Base-by-base conservation (phyloP, 169 alveolate species). In the Cryptosporidium xiaoi region DNA sequence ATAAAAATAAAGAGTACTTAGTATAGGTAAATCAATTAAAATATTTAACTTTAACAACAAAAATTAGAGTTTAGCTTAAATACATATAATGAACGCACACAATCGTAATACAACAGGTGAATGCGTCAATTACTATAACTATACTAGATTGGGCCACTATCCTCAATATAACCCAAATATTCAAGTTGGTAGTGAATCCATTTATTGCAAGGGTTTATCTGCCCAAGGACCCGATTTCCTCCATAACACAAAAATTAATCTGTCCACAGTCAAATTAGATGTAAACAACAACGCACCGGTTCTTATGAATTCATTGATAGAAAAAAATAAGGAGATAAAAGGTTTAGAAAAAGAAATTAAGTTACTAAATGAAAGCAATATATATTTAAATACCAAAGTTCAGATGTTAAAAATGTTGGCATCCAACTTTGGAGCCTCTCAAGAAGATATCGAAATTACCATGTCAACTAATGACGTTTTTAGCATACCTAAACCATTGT, bases 191-290 rank as follows among this genome's bases (percentile, higher is more conserved):
- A 48, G 36, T 36, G 20, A 44, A 10, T 77, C 87, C 12, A 62
- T 58, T 24, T 77, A 77, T 33, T 58, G 33, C n/a, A 77, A 62
- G 48, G 71, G 71, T 7, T 53, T 77, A 56, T 55, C 71, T 56
- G 87, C 87, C n/a, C 87, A 77, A 50, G 87, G 87, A 4, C 87
- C 87, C 4, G 51, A 77, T 46, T 77, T 77, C 40, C 36, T 77
- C 29, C 87, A 77, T 36, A 77, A 60, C 8, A 77, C 51, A 16
- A 77, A 77, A 29, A 77, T 77, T 58, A 77, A 44, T 77, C 29
- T 77, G 16, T 62, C 87, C 31, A 60, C 71, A 20, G 71, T 77
- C 36, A 77, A 56, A 60, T 50, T 77, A 31, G 87, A 77, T 56
- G 20, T 62, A 36, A 60, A 48, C 56, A 77, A 77, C 36, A 77